Evolutionary conservation across 1,284 basidiomycete genomes (phyloP).

Genomic region (Peniophora sp.): DNA sequence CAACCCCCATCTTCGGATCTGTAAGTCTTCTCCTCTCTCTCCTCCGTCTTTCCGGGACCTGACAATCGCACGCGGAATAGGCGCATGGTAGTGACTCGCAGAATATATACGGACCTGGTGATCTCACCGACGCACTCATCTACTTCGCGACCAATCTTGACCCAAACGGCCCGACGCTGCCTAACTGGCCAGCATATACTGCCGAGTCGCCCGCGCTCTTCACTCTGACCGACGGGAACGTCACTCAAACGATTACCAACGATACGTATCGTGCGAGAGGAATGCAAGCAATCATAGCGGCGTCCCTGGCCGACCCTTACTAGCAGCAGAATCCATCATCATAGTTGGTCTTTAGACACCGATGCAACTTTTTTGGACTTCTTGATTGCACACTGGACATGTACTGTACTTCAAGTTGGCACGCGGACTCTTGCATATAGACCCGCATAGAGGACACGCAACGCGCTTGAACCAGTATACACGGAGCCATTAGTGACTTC

Average conservation of each 20-base stretch:
- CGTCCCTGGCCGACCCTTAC: neutral
- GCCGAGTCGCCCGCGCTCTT: slow-evolving; percentile 13
- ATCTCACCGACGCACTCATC: slow-evolving; percentile 16
- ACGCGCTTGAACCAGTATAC: too few relatives aligned
- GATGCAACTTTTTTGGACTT: too few relatives aligned
- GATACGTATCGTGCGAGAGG: slow-evolving; percentile 23
- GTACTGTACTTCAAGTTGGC: too few relatives aligned
- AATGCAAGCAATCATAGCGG: slow-evolving; percentile 17
- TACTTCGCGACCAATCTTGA: slow-evolving; percentile 17
- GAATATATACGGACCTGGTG: slow-evolving; percentile 9
- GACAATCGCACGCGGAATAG: neutral
- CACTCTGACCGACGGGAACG: slow-evolving; percentile 16
- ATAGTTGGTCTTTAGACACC: too few relatives aligned
- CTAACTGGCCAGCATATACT: slow-evolving; percentile 13
- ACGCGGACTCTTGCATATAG: too few relatives aligned
- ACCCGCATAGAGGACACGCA: too few relatives aligned
- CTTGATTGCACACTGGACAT: too few relatives aligned
- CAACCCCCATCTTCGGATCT: slow-evolving; percentile 33
- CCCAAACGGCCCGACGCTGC: slow-evolving; percentile 14
- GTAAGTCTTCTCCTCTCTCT: slow-evolving; percentile 19
- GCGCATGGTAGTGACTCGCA: slow-evolving; percentile 4
- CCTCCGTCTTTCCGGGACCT: neutral
- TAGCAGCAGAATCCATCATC: too few relatives aligned
- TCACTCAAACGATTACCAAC: slow-evolving; percentile 17
- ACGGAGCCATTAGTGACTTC: too few relatives aligned